A percentile compares a stretch with the other conserved stretches of the same genome.
Conservation (phyloP, 192 early-diverging fungal species). For the Backusella psychrophila region DNA sequence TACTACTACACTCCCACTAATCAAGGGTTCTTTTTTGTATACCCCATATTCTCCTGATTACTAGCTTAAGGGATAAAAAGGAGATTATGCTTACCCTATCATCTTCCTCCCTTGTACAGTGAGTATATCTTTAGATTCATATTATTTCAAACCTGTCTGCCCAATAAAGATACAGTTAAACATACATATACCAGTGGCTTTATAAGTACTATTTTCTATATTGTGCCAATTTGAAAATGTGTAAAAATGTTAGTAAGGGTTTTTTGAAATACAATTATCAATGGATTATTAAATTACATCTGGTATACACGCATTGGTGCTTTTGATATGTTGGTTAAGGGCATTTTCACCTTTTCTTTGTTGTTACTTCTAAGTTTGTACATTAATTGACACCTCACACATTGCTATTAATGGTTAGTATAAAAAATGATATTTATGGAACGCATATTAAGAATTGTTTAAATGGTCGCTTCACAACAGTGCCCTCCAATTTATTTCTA, state of each 20-base stretch:
- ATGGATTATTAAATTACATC: neutral
- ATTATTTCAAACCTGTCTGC: neutral
- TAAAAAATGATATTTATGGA: neutral
- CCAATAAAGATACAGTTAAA: constrained; percentile 5
- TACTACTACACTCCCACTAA: neutral
- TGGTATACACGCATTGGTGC: neutral
- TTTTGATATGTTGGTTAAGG: neutral
- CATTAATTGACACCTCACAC: neutral
- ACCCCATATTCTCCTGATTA: constrained; percentile 5
- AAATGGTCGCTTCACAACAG: neutral
- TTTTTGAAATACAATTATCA: neutral
- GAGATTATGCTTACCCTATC: neutral
- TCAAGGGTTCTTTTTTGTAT: neutral
- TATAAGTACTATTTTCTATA: neutral
- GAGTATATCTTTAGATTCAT: constrained; percentile 9
- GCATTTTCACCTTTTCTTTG: neutral
- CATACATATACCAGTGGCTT: neutral
- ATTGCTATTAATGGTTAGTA: neutral
- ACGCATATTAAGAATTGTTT: neutral
- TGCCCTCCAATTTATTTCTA: neutral
- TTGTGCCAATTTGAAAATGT: neutral
- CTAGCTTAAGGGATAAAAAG: constrained; percentile 4
- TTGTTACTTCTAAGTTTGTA: neutral
- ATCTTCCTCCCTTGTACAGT: neutral
- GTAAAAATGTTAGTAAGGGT: no score